Conservation (phyloP, 2,329 filamentous ascomycete species). For the Ophiostoma pallidulum region DNA sequence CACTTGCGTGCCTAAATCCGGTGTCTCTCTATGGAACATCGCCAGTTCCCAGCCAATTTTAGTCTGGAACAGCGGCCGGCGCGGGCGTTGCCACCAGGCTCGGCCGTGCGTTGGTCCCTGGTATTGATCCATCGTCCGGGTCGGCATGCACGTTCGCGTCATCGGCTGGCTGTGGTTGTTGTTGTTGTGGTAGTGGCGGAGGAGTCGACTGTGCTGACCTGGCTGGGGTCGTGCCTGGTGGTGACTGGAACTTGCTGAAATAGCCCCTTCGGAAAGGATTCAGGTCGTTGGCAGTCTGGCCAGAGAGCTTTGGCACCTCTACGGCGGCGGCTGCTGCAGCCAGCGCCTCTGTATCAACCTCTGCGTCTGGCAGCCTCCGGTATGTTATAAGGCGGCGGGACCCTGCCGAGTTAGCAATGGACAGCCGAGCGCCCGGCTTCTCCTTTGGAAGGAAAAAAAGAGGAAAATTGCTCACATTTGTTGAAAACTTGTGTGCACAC, state of each 20-base stretch:
- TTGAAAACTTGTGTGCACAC: slow-evolving; percentile 83
- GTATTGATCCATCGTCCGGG: neutral
- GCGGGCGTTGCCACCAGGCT: neutral
- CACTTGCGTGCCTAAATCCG: too few species aligned
- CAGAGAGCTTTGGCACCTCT: slow-evolving; percentile 26
- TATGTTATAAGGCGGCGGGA: slow-evolving; percentile 85
- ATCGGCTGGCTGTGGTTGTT: neutral
- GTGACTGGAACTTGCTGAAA: slow-evolving; percentile 43
- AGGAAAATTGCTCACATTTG: slow-evolving; percentile 53
- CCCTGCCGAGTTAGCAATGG: slow-evolving; percentile 42
- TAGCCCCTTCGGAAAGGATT: slow-evolving; percentile 52
- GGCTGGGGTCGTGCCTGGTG: neutral
- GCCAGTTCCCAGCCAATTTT: too few species aligned
- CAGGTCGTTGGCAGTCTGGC: slow-evolving; percentile 47
- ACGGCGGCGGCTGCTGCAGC: slow-evolving; percentile 20
- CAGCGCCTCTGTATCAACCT: slow-evolving; percentile 39
- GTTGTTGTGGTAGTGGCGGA: too few species aligned
- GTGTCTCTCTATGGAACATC: too few species aligned
- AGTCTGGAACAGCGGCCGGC: neutral
- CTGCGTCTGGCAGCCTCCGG: slow-evolving; percentile 53
- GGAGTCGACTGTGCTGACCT: neutral
- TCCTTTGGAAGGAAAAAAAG: too few species aligned
- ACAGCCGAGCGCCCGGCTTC: too few species aligned
- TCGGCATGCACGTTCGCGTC: too few species aligned
- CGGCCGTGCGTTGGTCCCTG: neutral